Base-by-base conservation (phyloP, 495 filamentous ascomycete genomes). In the Parathielavia appendiculata region DNA sequence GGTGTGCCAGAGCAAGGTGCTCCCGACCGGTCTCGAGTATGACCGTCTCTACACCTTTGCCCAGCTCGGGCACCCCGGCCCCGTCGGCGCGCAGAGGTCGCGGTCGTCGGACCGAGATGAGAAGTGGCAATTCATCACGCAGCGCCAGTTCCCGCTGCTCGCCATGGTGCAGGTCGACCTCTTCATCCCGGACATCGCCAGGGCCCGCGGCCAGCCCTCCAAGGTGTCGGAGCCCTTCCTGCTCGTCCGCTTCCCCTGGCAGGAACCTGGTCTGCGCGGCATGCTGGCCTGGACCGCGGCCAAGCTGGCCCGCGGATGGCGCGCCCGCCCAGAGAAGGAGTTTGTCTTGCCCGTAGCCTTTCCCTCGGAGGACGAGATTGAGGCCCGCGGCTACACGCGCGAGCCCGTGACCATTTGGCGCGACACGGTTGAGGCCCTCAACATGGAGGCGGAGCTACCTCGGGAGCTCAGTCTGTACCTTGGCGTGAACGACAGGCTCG, bases 31-130 rank as follows among this genome's bases (percentile, higher is more conserved):
- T 4, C 77, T 97, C 46, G 78, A 87, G 68, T 88, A 86, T 69
- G 92, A 97, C 69, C 85, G 92, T 1, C 83, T 89, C 62, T 96
- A 91, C 76, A 87, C 82, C 49, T 90, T 96, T 63, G 88, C 86
- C 1, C 84, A 90, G 68, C 76, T 86, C 32, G 81, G 81, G 66
- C 74, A 74, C 64, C 78, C 76, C 11, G 79, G 79, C 44, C 77
- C 78, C 17, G 73, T 75, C 44, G 54, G 67, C 23, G 58, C 71
- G 16, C 63, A 74, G 45, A 60, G 66, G 16, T 58, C 75, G 2
- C 2, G 12, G 13, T 30, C 14, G 16, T 1, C 23, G 10, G 22
- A 7, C 26, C 26, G 44, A 46, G 67, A 73, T 7, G 72, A 74
- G 50, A 78, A 78, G 58, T 97, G 91, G 91, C 79, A 80, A 14